A percentile compares a stretch with the other conserved stretches of the same genome.
Evolutionary conservation across 2,329 filamentous ascomycete species (phyloP).

Genomic region (Aureobasidium pullulans): DNA sequence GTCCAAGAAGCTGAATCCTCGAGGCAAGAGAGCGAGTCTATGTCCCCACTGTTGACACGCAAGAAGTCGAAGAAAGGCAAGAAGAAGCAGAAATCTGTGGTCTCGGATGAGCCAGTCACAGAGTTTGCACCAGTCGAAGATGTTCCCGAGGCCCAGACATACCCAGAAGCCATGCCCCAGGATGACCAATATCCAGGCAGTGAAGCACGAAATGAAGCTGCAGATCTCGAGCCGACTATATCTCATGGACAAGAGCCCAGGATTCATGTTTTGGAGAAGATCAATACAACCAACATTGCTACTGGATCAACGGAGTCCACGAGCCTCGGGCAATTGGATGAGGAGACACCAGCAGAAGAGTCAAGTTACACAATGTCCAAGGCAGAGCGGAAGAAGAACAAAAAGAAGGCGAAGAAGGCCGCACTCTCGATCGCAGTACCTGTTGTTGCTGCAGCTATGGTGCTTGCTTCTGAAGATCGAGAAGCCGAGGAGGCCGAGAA

Average conservation of each 20-base stretch:
- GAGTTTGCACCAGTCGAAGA: background rate
- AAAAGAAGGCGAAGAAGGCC: slow-evolving; percentile 21
- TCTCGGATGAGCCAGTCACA: background rate
- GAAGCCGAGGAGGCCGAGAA: background rate
- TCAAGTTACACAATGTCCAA: slow-evolving; percentile 2
- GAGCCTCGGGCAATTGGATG: background rate
- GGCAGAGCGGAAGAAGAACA: slow-evolving; percentile 21
- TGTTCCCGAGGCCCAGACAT: background rate
- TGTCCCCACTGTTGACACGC: background rate
- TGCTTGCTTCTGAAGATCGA: background rate
- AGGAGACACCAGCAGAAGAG: background rate
- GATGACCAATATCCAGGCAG: background rate
- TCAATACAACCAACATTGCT: background rate
- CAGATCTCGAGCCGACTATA: background rate
- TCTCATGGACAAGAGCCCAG: background rate
- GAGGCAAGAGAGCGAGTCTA: background rate
- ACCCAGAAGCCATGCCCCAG: background rate
- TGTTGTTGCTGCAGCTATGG: background rate
- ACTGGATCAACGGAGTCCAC: too few species aligned
- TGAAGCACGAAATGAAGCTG: background rate
- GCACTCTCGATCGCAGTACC: background rate
- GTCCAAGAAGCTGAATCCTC: background rate
- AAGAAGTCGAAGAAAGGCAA: slow-evolving; percentile 16
- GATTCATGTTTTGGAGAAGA: too few species aligned
- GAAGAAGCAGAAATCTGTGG: slow-evolving; percentile 13